Conservation (phyloP, 768 basidiomycete species). For the Coprinellus aureogranulatus region DNA sequence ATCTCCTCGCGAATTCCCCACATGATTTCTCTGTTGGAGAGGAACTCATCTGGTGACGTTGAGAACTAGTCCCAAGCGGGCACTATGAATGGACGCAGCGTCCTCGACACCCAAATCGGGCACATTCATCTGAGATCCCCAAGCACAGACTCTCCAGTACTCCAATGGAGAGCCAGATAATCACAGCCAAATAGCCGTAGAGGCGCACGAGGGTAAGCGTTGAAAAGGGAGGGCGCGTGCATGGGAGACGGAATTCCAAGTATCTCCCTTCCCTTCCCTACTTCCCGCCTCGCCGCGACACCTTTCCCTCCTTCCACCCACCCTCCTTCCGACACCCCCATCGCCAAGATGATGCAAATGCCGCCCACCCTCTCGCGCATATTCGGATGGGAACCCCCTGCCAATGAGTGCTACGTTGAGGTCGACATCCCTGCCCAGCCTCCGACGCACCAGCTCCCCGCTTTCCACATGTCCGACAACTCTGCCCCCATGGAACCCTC, state of each 20-base stretch:
- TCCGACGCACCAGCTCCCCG: constrained; percentile 15
- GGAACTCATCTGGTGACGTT: constrained; percentile 6
- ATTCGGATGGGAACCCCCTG: constrained; percentile 32
- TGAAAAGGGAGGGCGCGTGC: constrained; percentile 9
- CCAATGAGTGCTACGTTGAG: constrained; percentile 25
- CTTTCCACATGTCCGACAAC: constrained; percentile 16
- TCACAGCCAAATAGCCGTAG: constrained; percentile 7
- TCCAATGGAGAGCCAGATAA: constrained; percentile 9
- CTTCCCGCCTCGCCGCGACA: not conserved
- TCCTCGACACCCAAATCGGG: constrained; percentile 5
- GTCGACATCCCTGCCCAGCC: constrained; percentile 16
- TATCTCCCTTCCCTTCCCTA: not conserved
- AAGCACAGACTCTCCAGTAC: not conserved
- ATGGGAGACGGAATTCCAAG: not conserved
- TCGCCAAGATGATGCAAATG: not conserved
- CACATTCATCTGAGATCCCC: constrained; percentile 4
- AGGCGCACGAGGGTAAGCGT: constrained; percentile 1
- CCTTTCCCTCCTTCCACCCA: not conserved
- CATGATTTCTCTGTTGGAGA: not conserved
- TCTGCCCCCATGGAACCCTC: not conserved
- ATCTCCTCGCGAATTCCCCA: too few species aligned
- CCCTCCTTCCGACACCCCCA: not conserved
- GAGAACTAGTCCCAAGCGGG: not conserved
- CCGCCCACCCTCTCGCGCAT: constrained; percentile 6
- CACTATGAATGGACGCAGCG: constrained; percentile 5